phyloP scores from a whole-genome alignment of 495 filamentous ascomycete genomes.

The Penicillium malachiteum region DNA sequence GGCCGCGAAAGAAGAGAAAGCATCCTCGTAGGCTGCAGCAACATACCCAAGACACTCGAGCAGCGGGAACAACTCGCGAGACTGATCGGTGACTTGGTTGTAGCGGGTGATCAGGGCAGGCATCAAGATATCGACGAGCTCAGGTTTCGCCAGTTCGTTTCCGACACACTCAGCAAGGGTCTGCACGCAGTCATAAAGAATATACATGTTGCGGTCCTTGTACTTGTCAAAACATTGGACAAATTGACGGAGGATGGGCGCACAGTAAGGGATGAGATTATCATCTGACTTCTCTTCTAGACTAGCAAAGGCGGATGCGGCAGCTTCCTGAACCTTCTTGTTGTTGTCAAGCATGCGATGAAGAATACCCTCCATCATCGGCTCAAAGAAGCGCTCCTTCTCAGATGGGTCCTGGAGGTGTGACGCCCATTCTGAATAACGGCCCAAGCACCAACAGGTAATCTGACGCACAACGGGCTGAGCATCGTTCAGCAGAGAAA shows the following conservation, averaged over 20 bases:
- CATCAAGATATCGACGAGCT: slow-evolving; percentile 85
- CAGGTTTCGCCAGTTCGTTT: slow-evolving; percentile 69
- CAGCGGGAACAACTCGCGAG: slow-evolving; percentile 89
- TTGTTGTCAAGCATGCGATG: slow-evolving; percentile 93
- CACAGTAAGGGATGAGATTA: slow-evolving; percentile 76
- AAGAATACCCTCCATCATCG: slow-evolving; percentile 97
- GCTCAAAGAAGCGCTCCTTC: slow-evolving; percentile 79
- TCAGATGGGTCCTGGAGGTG: slow-evolving; percentile 63
- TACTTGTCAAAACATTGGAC: slow-evolving; percentile 89
- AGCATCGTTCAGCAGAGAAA: slow-evolving; percentile 77
- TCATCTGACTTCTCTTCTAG: slow-evolving; percentile 90
- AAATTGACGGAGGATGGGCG: slow-evolving; percentile 88
- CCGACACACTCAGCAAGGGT: slow-evolving; percentile 92
- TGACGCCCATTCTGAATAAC: slow-evolving; percentile 93
- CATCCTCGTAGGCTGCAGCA: slow-evolving; percentile 77
- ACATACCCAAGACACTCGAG: slow-evolving; percentile 95
- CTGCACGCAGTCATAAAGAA: slow-evolving; percentile 98
- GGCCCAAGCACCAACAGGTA: slow-evolving; percentile 94
- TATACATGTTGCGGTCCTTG: slow-evolving; percentile 98
- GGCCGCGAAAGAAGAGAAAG: slow-evolving; percentile 78
- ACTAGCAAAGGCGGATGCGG: slow-evolving; percentile 92
- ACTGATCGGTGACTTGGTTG: slow-evolving; percentile 83
- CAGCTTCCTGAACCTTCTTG: slow-evolving; percentile 97
- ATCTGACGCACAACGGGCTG: slow-evolving; percentile 96
- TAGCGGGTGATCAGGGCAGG: slow-evolving; percentile 89